Evolutionary conservation across 164 flowering plant genomes (phyloP).

Genomic region (grape (Vitis vinifera)): DNA sequence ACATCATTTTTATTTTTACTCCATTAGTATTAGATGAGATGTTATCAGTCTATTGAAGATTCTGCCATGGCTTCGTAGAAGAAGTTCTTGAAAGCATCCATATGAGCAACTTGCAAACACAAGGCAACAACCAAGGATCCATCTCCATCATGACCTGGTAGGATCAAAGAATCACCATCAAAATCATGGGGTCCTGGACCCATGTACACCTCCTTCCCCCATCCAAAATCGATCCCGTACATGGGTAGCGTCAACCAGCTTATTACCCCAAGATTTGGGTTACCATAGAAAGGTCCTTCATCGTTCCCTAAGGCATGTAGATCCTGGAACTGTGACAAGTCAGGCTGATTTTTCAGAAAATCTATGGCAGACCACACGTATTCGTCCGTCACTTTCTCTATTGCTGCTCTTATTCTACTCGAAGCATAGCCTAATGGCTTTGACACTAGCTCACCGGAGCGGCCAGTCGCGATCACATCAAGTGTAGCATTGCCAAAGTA

Average conservation of each 20-base stretch:
- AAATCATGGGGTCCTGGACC: conserved; percentile 32
- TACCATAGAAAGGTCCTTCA: conserved; percentile 25
- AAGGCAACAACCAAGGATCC: conserved; percentile 32
- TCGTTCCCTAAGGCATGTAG: conserved; percentile 16
- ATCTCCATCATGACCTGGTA: conserved; percentile 29
- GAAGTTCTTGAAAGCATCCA: conserved; percentile 36
- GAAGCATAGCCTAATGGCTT: conserved; percentile 30
- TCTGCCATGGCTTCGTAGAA: conserved; percentile 31
- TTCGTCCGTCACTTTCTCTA: conserved; percentile 29
- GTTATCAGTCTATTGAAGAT: too few species aligned
- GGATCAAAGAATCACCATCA: conserved; percentile 33
- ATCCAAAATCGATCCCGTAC: conserved; percentile 44
- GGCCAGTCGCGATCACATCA: conserved; percentile 25
- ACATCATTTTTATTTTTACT: too few species aligned
- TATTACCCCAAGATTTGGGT: conserved; percentile 32
- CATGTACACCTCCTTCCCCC: conserved; percentile 42
- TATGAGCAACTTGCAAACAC: conserved; percentile 34
- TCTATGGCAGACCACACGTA: conserved; percentile 30
- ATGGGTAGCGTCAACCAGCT: conserved; percentile 41
- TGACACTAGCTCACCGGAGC: conserved; percentile 28
- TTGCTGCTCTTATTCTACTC: conserved; percentile 31
- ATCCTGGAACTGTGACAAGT: conserved; percentile 26
- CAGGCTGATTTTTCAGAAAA: conserved; percentile 22
- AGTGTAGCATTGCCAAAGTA: conserved; percentile 45
- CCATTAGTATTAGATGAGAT: too few species aligned